These are phyloP conservation scores for Whalleya microplaca DNA, from an alignment of 2,329 filamentous ascomycete genomes.

Conservation along the genomic window DNA sequence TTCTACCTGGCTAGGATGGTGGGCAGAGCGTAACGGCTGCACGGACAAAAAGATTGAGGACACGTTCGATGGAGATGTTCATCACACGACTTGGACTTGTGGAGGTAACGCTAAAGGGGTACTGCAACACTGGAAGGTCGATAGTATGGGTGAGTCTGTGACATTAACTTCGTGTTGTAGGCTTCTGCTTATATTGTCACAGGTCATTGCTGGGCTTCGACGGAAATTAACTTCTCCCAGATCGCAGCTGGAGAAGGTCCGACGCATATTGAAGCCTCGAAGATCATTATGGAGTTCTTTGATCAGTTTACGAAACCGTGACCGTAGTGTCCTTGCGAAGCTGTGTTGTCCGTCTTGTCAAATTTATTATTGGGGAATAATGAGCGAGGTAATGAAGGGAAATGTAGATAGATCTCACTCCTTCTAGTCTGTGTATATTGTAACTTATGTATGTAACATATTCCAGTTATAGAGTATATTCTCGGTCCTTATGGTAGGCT, in stretches of 20 bases:
- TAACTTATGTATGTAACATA: too few relatives aligned
- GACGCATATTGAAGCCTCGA: slow-evolving; percentile 47
- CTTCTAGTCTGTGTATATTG: too few relatives aligned
- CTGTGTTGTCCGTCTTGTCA: too few relatives aligned
- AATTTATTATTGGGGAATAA: too few relatives aligned
- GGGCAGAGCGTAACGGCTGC: slow-evolving; percentile 47
- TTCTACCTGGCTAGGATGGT: slow-evolving; percentile 45
- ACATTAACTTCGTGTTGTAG: not conserved
- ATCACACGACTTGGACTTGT: slow-evolving; percentile 48
- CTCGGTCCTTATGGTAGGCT: too few relatives aligned
- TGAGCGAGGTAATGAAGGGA: too few relatives aligned
- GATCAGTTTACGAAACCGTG: slow-evolving; percentile 39
- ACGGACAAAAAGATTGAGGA: slow-evolving; percentile 38
- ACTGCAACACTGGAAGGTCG: slow-evolving; percentile 50
- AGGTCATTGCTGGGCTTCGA: slow-evolving; percentile 52
- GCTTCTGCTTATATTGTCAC: not conserved
- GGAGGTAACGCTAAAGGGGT: slow-evolving; percentile 36
- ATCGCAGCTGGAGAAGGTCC: slow-evolving; percentile 44
- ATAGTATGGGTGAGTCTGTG: slow-evolving; percentile 43
- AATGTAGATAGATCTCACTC: too few relatives aligned
- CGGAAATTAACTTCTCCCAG: slow-evolving; percentile 49
- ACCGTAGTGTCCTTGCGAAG: not conserved
- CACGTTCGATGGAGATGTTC: slow-evolving; percentile 44
- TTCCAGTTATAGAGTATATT: too few relatives aligned
- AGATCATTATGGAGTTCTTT: slow-evolving; percentile 51